Conservation (phyloP, 2,329 filamentous ascomycete species). For the Coniochaeta sp. region DNA sequence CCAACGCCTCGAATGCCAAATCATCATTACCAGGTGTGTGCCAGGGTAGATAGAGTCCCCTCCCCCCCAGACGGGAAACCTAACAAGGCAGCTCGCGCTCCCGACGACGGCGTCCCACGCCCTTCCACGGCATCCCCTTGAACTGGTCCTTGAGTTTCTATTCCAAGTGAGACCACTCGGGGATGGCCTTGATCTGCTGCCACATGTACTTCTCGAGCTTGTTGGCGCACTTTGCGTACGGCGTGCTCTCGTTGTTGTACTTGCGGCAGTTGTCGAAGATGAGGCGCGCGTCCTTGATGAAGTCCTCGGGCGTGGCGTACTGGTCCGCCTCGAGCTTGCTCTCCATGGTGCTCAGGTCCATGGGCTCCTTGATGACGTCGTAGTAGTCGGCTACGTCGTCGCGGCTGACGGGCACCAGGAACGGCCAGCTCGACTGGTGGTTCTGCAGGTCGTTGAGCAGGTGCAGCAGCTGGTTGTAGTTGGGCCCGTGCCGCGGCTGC, state of each 20-base stretch:
- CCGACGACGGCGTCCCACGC: neutral
- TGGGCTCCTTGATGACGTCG: slow-evolving; percentile 94
- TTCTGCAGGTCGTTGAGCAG: slow-evolving; percentile 94
- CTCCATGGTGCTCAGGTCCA: slow-evolving; percentile 96
- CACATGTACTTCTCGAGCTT: slow-evolving; percentile 95
- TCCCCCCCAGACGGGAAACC: neutral
- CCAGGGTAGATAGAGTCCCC: too few species aligned
- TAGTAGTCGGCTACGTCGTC: slow-evolving; percentile 99
- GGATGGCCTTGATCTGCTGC: slow-evolving; percentile 82
- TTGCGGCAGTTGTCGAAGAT: slow-evolving; percentile 92
- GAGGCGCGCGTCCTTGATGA: slow-evolving; percentile 79
- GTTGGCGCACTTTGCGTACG: slow-evolving; percentile 91
- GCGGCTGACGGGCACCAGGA: slow-evolving; percentile 84
- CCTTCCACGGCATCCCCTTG: neutral
- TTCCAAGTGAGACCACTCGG: slow-evolving; percentile 75
- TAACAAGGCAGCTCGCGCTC: neutral
- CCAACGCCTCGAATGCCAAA: neutral
- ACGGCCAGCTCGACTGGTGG: slow-evolving; percentile 88
- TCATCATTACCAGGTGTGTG: neutral
- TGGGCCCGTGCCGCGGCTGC: slow-evolving; percentile 89
- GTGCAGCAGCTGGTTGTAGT: slow-evolving; percentile 89
- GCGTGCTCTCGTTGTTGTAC: slow-evolving; percentile 93
- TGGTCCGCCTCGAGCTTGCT: slow-evolving; percentile 88
- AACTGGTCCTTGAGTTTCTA: neutral
- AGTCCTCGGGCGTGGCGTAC: slow-evolving; percentile 87